Conservation (phyloP, 805 yeast genomes). For the Wickerhamiella slavikovae region DNA sequence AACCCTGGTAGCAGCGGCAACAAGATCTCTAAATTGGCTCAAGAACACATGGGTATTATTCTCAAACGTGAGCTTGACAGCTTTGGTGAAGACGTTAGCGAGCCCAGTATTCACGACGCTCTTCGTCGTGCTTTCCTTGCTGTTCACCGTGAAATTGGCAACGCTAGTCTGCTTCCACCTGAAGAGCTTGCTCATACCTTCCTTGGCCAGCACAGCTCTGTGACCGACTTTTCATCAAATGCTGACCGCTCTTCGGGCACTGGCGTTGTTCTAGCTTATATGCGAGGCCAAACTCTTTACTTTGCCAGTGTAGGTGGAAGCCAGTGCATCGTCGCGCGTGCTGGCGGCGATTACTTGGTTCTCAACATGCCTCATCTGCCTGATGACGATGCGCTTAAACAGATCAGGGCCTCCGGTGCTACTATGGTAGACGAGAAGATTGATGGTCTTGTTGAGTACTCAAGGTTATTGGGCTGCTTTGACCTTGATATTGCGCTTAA, state of each 20-base stretch:
- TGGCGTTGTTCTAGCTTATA: conserved; percentile 61
- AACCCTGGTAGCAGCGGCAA: conserved; percentile 23
- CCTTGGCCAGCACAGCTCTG: conserved; percentile 31
- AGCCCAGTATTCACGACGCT: conserved; percentile 60
- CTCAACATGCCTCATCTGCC: conserved; percentile 72
- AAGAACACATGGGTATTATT: conserved; percentile 44
- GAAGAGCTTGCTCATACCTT: conserved; percentile 18
- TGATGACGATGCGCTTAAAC: conserved; percentile 45
- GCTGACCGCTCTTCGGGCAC: conserved; percentile 68
- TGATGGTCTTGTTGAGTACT: conserved; percentile 64
- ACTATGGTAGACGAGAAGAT: conserved; percentile 69
- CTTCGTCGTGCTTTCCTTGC: conserved; percentile 61
- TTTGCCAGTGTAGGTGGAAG: conserved; percentile 86
- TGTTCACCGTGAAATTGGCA: conserved; percentile 66
- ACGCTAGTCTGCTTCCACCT: conserved; percentile 13
- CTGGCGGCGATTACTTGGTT: conserved; percentile 59
- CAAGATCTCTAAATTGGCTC: conserved; percentile 43
- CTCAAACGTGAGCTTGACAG: conserved; percentile 46
- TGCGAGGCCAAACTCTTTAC: conserved; percentile 47
- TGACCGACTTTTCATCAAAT: conserved; percentile 33
- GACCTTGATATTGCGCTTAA: conserved; percentile 72
- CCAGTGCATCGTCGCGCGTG: conserved; percentile 55
- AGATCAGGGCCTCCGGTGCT: conserved; percentile 84
- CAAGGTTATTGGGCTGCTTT: conserved; percentile 84
- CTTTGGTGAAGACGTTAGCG: conserved; percentile 23